phyloP scores from a whole-genome alignment of 257 asterid species.

The Capsicum chinense region DNA sequence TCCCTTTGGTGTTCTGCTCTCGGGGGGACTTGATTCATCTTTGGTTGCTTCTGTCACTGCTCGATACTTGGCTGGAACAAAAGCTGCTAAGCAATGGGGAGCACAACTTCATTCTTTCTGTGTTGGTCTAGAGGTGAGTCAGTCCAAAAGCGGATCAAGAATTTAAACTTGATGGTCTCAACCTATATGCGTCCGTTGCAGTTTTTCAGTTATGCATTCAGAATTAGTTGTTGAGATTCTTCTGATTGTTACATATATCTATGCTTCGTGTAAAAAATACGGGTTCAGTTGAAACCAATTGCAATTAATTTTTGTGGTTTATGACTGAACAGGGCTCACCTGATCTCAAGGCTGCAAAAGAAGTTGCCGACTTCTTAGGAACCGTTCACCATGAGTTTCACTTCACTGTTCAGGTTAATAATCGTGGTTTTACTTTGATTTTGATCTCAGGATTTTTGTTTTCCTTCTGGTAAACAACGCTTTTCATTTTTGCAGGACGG shows the following conservation, averaged over 20 bases:
- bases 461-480: neutral
- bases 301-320: neutral
- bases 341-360: constrained; percentile 91
- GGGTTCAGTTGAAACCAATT: neutral
- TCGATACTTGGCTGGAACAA: constrained; percentile 80
- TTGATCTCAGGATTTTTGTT: neutral
- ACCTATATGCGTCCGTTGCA: neutral
- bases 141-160: neutral
- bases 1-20: constrained; percentile 91
- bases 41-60: constrained; percentile 92
- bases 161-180: neutral
- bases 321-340: constrained; percentile 74
- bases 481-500: constrained; percentile 63
- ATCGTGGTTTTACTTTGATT: neutral
- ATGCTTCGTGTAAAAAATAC: neutral
- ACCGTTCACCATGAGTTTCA: constrained; percentile 95
- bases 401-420: constrained; percentile 83
- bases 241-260: no score
- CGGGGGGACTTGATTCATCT: constrained; percentile 98
- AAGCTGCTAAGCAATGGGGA: constrained; percentile 94
- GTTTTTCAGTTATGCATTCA: neutral
- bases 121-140: constrained; percentile 87
- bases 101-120: constrained; percentile 96
- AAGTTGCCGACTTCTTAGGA: constrained; percentile 93
- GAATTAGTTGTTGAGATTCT: neutral